These are phyloP conservation scores for Mucor mucedo DNA, from an alignment of 371 early-diverging fungal genomes.

Conservation along the genomic window DNA sequence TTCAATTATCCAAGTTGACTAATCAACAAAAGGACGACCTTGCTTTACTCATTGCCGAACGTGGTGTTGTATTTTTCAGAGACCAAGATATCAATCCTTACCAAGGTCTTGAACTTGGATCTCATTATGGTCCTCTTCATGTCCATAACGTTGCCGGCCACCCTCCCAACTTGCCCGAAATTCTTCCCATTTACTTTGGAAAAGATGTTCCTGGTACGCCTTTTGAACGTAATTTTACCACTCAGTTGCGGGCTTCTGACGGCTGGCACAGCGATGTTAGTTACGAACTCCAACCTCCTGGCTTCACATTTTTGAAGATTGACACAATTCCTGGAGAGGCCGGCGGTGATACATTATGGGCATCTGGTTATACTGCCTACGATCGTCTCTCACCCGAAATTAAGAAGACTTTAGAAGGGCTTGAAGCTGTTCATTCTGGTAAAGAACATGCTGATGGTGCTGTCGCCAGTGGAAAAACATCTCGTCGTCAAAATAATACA, in stretches of 20 bases:
- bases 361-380: constrained; percentile 63
- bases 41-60: constrained; percentile 59
- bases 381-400: constrained; percentile 61
- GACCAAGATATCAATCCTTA: constrained; percentile 60
- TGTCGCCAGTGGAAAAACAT: constrained; percentile 36
- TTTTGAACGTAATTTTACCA: constrained; percentile 13
- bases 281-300: constrained; percentile 63
- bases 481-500: constrained; percentile 50
- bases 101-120: constrained; percentile 55
- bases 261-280: constrained; percentile 66
- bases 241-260: background rate
- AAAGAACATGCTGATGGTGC: constrained; percentile 42
- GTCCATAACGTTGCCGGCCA: constrained; percentile 19
- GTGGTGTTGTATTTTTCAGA: constrained; percentile 69
- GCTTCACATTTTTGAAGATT: constrained; percentile 60
- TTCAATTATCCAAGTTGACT: constrained; percentile 54
- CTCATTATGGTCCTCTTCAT: constrained; percentile 44
- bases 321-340: constrained; percentile 51
- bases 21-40: constrained; percentile 61
- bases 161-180: constrained; percentile 2
- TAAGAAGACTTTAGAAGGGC: constrained; percentile 59
- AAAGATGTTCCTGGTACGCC: constrained; percentile 5
- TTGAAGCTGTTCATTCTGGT: constrained; percentile 65
- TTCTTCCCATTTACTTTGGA: constrained; percentile 9
- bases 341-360: constrained; percentile 71